Evolutionary conservation across 768 basidiomycete genomes (phyloP), one percentile per base, ranked within the genome.

Genomic region (Leccinum longicurvipes): DNA sequence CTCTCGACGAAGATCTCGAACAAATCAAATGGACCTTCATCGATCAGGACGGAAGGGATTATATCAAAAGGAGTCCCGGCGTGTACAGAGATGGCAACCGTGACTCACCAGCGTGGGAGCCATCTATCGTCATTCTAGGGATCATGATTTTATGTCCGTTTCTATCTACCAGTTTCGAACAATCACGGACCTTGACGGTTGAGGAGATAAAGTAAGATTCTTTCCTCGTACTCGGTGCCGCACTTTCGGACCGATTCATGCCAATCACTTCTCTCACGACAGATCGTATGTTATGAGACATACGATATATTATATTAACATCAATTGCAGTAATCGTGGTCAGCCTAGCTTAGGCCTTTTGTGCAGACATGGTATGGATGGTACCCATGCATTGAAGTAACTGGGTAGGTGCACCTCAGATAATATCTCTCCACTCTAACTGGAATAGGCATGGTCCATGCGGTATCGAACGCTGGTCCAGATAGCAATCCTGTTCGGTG

Each of bases 1-100:
- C 48, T 51, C 54, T 63, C 63, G 15, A 55, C n/a, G 0, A 39
- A 0, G 27, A 61, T 32, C 21, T 61, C 51, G 19, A 63, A 53
- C 17, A 1, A 1, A 29, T 54, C 54, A 15, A 0, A 39, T 21
- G 8, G 21, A 14, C 27, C 44, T 36, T 21, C 46, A n/a, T 47
- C 24, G 19, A 14, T 46, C 17, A 27, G 24, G 9, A 46, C 5
- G 9, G 10, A 15, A 24, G 3, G 28, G 15, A 17, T 9, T 2
- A 24, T 15, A 11, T 23, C 27, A 39, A 7, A 12, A n/a, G 23
- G 15, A 28, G n/a, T n/a, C n/a, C n/a, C 6, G 36, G 14, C 10
- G 7, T 19, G 0, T 39, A 24, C 46, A 23, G 10, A 15, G 41
- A 14, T 9, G n/a, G 28, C 6, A 9, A 27, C 3, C 5, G 2